These are phyloP conservation scores for Sisymbrium altissimum DNA, from an alignment of 345 rosid species.

Conservation along the genomic window DNA sequence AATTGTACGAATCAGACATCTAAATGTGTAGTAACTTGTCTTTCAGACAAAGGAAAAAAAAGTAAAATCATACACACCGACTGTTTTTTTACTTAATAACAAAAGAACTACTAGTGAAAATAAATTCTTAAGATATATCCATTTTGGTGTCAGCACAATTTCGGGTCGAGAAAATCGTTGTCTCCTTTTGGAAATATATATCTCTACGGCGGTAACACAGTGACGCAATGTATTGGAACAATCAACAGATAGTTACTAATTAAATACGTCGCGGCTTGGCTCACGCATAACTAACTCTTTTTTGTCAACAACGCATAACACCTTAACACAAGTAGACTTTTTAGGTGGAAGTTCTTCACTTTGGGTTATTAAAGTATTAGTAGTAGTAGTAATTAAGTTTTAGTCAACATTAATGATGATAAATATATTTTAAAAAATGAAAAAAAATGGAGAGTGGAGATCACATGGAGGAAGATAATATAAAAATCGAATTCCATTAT, in stretches of 20 bases:
- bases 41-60: not conserved
- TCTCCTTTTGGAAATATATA: not conserved
- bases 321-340: not conserved
- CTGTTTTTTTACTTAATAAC: not conserved
- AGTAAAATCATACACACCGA: not conserved
- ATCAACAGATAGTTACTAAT: not conserved
- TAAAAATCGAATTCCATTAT: not conserved
- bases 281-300: not conserved
- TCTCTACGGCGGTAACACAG: not conserved
- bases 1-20: not conserved
- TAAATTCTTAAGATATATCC: not conserved
- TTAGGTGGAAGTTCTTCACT: not conserved
- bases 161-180: not conserved
- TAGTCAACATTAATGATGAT: constrained; percentile 21
- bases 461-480: constrained; percentile 24
- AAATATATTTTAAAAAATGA: not conserved
- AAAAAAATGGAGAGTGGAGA: constrained; percentile 18
- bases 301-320: not conserved
- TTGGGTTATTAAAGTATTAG: not conserved
- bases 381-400: not conserved
- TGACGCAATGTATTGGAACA: not conserved
- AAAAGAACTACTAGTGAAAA: not conserved
- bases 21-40: not conserved
- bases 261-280: not conserved
- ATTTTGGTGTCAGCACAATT: not conserved